Base-by-base conservation (phyloP, 306 rosid genomes). In the Vigna unguiculata region DNA sequence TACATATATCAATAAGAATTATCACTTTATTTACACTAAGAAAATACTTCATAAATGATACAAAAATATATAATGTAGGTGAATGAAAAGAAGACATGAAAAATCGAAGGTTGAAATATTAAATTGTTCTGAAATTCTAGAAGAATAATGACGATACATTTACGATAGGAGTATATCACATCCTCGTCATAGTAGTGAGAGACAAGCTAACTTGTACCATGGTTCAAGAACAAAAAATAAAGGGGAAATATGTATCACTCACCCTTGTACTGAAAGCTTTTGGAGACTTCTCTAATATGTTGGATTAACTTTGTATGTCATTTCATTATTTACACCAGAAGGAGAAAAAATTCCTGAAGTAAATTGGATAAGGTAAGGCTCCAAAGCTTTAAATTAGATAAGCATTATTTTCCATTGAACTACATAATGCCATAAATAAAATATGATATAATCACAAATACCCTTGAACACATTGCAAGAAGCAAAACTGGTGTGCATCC, bases 211-310 rank as follows among this genome's bases (percentile, higher is more conserved):
- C 59, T 75, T 52, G 17, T 15, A 58, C 40, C 40, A 9, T 11
- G 46, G 30, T 36, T 19, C 32, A 12, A 11, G 24, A 32, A 69
- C 28, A 84, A 24, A 6, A 73, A 36, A 69, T 38, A 22, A 57
- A 65, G 40, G 46, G 2, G 65, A 38, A 58, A 57, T 58, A 80
- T 21, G 57, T 43, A 65, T 34, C 70, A 76, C 93, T 86, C 79
- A 95, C 98, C 97, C 98, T 22, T 76, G 78, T 12, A 90, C 73
- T 78, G 92, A 77, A 73, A 92, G 97, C 85, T 88, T 87, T 79
- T 87, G 97, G 81, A 95, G 93, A 81, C 95, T 95, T 47, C 80
- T 86, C 86, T 90, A 97, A 75, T 86, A 95, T 48, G 90, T 90
- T 53, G 88, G 83, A 80, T 89, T 92, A 69, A 95, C 73, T 72